A percentile compares a stretch with the other conserved stretches of the same genome.
Conservation (phyloP, 129 eudicot species). For the Lonicera japonica region DNA sequence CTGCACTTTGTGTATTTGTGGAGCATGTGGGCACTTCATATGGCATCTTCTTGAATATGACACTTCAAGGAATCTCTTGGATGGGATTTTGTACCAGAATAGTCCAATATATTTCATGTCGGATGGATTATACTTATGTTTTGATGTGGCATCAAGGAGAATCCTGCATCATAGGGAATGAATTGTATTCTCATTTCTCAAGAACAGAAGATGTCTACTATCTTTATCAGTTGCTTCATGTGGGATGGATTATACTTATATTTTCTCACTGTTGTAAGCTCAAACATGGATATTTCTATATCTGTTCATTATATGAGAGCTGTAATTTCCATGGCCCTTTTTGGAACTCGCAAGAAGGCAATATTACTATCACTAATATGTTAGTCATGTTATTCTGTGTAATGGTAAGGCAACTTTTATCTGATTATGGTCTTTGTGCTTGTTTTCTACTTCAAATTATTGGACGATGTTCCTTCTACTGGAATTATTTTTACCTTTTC, state of each 20-base stretch:
- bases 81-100: slow-evolving; percentile 19
- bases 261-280: slow-evolving; percentile 45
- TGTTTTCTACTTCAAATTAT: slow-evolving; percentile 6
- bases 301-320: slow-evolving; percentile 39
- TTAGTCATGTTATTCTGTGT: slow-evolving; percentile 49
- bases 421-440: slow-evolving; percentile 18
- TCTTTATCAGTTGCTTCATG: no score
- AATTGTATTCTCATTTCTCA: slow-evolving; percentile 28
- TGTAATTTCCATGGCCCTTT: slow-evolving; percentile 41
- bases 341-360: slow-evolving; percentile 58
- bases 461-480: slow-evolving; percentile 15
- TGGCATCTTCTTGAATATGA: slow-evolving; percentile 22
- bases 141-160: slow-evolving; percentile 33
- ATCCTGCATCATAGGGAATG: slow-evolving; percentile 23
- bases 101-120: slow-evolving; percentile 18
- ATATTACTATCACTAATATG: slow-evolving; percentile 42
- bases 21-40: slow-evolving; percentile 25
- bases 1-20: slow-evolving; percentile 26
- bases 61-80: slow-evolving; percentile 27
- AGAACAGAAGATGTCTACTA: slow-evolving; percentile 42
- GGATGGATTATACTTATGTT: slow-evolving; percentile 23
- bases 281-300: slow-evolving; percentile 34
- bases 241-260: no score
- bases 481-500: slow-evolving; percentile 6
- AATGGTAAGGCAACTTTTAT: slow-evolving; percentile 54